Base-by-base conservation (phyloP, 352 stramenopile genomes). In the Blastocystis sp. region DNA sequence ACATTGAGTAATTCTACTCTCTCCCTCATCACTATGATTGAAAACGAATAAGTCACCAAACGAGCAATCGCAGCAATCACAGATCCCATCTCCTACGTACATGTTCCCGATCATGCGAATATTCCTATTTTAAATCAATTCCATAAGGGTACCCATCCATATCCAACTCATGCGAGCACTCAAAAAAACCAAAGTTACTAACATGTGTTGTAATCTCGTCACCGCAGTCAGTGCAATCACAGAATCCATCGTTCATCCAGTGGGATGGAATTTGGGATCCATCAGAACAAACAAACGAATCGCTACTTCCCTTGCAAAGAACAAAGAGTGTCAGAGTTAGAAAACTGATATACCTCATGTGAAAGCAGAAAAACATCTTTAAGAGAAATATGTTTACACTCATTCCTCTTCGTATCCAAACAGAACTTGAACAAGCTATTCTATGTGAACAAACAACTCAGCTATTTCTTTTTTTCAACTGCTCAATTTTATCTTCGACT, bases 41-140 rank as follows among this genome's bases (percentile, higher is more conserved):
- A 68, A 66, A 59, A 59, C 5, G 8, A 53, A 34, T n/a, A n/a
- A 24, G 24, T 4, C 3, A 16, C 30, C 5, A 24, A 9, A 85
- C 73, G 73, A 85, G 34, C 73, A 85, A 11, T 85, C 73, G 39
- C 73, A 85, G 30, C 73, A 85, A 53, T 85, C 73, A 45, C 73
- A 85, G 20, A 85, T 55, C 3, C 73, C 73, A n/a, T 85, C 73
- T 6, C 68, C 56, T 3, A 85, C 47, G 30, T 53, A 85, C 73
- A 85, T 85, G 26, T 68, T 85, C 24, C 16, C 3, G 1, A 85
- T 18, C 41, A 24, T 5, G 16, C 73, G 73, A 1, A 37, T 5
- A 16, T 54, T 8, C 18, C 73, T 85, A 68, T 24, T 16, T 24
- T 55, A 18, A 50, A 69, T 24, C 5, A 3, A 8, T 11, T 66